These are phyloP conservation scores for Penicillium sp. DNA, from an alignment of 2,329 filamentous ascomycete species.

Conservation along the genomic window DNA sequence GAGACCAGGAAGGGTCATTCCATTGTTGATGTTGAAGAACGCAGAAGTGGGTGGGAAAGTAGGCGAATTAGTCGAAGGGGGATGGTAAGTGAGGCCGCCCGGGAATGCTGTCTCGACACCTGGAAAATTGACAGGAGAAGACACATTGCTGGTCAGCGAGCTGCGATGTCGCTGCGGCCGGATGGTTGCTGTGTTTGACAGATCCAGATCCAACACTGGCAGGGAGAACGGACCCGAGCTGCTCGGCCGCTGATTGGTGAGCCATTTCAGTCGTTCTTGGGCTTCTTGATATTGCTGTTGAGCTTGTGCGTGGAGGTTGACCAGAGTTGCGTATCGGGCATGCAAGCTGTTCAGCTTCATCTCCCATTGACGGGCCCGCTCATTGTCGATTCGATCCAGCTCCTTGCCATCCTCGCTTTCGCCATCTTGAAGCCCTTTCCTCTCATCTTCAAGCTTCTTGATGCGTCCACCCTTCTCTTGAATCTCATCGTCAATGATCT, in stretches of 20 bases:
- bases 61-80: slow-evolving; percentile 53
- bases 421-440: slow-evolving; percentile 51
- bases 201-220: slow-evolving; percentile 45
- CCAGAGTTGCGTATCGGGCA: slow-evolving; percentile 45
- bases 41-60: slow-evolving; percentile 53
- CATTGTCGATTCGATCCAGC: slow-evolving; percentile 52
- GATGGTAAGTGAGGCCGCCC: slow-evolving; percentile 49
- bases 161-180: slow-evolving; percentile 49
- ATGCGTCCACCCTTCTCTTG: slow-evolving; percentile 62
- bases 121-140: slow-evolving; percentile 47
- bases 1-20: slow-evolving; percentile 57
- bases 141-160: slow-evolving; percentile 50
- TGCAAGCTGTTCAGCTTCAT: slow-evolving; percentile 45
- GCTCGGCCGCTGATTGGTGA: slow-evolving; percentile 40
- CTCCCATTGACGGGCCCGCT: slow-evolving; percentile 51
- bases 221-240: slow-evolving; percentile 44
- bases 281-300: slow-evolving; percentile 50
- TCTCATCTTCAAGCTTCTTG: slow-evolving; percentile 62
- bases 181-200: slow-evolving; percentile 42
- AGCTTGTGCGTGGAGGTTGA: slow-evolving; percentile 44
- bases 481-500: slow-evolving; percentile 61
- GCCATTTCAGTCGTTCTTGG: slow-evolving; percentile 48
- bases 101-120: slow-evolving; percentile 43
- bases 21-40: slow-evolving; percentile 65
- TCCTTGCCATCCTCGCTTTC: slow-evolving; percentile 55